Evolutionary conservation across 257 asterid genomes (phyloP).

Genomic region (Solanum phureja): DNA sequence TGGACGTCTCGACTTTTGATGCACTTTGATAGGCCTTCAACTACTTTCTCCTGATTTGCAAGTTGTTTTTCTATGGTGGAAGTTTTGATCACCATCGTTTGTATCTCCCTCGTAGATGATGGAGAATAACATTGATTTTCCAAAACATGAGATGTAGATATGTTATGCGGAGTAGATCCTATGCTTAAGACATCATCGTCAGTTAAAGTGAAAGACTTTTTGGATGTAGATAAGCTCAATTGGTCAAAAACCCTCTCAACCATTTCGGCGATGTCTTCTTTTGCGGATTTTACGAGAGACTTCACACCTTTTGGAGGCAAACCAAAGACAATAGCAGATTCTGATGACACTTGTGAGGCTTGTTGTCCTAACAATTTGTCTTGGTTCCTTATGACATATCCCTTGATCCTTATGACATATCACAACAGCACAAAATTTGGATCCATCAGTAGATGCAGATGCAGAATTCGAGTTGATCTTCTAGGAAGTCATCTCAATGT

Average conservation of each 20-base stretch:
- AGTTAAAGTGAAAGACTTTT: neutral
- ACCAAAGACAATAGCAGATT: neutral
- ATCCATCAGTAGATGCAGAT: neutral
- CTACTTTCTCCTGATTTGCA: too few relatives aligned
- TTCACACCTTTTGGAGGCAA: too few relatives aligned
- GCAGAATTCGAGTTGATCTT: too few relatives aligned
- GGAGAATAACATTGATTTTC: too few relatives aligned
- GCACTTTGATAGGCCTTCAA: neutral
- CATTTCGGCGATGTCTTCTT: neutral
- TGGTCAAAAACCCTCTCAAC: neutral
- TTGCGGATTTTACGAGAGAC: neutral
- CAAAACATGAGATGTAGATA: neutral
- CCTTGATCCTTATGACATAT: too few relatives aligned
- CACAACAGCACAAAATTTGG: neutral
- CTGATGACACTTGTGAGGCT: rapidly evolving
- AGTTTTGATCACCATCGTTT: neutral
- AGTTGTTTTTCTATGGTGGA: neutral
- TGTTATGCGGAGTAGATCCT: neutral
- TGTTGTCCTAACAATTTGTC: neutral
- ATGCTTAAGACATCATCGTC: neutral
- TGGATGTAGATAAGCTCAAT: neutral
- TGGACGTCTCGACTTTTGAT: too few relatives aligned
- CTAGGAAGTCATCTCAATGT: neutral
- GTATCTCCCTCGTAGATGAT: neutral
- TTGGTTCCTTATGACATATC: neutral